These are phyloP conservation scores for Fusarium annulatum DNA, from an alignment of 2,329 filamentous ascomycete species.

Conservation along the genomic window DNA sequence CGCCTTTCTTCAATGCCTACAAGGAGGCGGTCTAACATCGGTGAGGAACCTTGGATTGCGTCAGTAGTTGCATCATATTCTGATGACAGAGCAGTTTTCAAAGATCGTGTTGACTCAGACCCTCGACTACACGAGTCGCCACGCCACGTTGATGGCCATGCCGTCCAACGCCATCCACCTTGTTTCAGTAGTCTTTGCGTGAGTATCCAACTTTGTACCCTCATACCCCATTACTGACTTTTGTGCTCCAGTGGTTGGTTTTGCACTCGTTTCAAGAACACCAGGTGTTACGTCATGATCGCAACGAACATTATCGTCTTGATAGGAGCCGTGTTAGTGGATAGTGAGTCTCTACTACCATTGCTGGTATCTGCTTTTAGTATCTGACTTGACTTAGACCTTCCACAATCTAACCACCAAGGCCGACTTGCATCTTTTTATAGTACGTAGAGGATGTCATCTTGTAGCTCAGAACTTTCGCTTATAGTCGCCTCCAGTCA, in stretches of 20 bases:
- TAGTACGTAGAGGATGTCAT: not conserved
- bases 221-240: rapidly evolving
- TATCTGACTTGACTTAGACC: not conserved
- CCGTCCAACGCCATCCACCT: not conserved
- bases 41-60: not conserved
- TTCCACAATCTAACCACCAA: not conserved
- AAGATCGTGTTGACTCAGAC: not conserved
- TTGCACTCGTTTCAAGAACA: not conserved
- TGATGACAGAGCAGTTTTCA: rapidly evolving
- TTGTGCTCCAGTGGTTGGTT: not conserved
- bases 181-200: not conserved
- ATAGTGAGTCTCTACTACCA: not conserved
- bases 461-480: rapidly evolving
- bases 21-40: not conserved
- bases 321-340: not conserved
- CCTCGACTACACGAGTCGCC: not conserved
- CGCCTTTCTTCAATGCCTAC: not conserved
- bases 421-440: not conserved
- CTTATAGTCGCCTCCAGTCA: rapidly evolving
- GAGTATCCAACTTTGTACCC: rapidly evolving
- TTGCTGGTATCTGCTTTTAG: rapidly evolving
- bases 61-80: no score
- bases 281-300: not conserved
- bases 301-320: not conserved
- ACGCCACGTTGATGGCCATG: not conserved